These are phyloP conservation scores for Krasilnikovozyma curviuscula DNA, from an alignment of 768 basidiomycete genomes.

Conservation along the genomic window DNA sequence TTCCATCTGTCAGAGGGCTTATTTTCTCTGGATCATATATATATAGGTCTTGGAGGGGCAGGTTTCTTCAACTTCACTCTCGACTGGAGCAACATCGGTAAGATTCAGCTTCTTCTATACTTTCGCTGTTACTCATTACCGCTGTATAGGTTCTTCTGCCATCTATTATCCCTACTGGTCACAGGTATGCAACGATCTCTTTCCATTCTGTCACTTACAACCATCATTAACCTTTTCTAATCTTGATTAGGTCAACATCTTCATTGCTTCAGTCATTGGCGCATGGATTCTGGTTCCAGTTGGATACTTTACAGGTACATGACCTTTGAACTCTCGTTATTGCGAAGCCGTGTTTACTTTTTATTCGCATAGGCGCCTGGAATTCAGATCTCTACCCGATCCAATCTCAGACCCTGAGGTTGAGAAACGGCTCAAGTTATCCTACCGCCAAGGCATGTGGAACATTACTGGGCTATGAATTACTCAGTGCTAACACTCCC, in stretches of 20 bases:
- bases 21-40: no score
- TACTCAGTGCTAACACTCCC: no score
- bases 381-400: not conserved
- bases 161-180: constrained; percentile 2
- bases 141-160: not conserved
- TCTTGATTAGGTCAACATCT: no score
- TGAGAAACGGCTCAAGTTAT: not conserved
- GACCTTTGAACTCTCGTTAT: no score
- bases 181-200: no score
- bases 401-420: not conserved
- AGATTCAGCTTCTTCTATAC: no score
- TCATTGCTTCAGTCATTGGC: not conserved
- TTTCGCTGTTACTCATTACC: no score
- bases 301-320: not conserved
- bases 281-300: not conserved
- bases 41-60: not conserved
- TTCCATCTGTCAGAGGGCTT: no score
- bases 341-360: no score
- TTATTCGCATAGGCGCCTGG: not conserved
- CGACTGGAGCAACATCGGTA: constrained; percentile 3
- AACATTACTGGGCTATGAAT: no score
- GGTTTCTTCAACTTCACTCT: not conserved
- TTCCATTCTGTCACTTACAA: no score
- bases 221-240: no score
- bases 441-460: not conserved